Conservation (phyloP, 1,139 yeast genomes). For the Sugiyamaella castrensis region DNA sequence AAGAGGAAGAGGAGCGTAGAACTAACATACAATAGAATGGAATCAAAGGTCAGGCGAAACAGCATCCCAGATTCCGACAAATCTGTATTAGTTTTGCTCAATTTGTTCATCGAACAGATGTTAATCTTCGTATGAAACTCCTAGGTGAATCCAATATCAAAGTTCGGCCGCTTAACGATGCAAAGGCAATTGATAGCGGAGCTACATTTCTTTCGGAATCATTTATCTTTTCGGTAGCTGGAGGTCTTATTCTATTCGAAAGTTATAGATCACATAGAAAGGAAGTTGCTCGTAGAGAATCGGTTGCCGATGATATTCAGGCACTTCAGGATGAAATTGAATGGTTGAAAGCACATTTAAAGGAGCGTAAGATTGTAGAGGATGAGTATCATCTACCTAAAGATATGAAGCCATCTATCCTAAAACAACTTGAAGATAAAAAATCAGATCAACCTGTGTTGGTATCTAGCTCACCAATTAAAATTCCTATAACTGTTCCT, state of each 20-base stretch:
- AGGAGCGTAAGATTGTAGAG: slow-evolving; percentile 42
- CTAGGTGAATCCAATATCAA: slow-evolving; percentile 55
- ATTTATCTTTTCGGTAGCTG: slow-evolving; percentile 76
- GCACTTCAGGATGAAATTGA: slow-evolving; percentile 69
- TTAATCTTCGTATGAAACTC: slow-evolving; percentile 58
- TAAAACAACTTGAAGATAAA: slow-evolving; percentile 30
- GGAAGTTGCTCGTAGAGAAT: slow-evolving; percentile 58
- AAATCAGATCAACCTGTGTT: neutral
- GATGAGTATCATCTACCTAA: slow-evolving; percentile 51
- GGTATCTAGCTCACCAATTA: neutral
- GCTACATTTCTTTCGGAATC: slow-evolving; percentile 76
- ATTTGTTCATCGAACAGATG: slow-evolving; percentile 64
- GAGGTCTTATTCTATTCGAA: slow-evolving; percentile 72
- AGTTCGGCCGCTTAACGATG: slow-evolving; percentile 78
- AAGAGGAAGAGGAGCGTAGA: neutral
- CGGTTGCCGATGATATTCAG: slow-evolving; percentile 64
- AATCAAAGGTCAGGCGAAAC: slow-evolving; percentile 72
- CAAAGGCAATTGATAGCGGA: slow-evolving; percentile 79
- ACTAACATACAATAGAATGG: slow-evolving; percentile 40
- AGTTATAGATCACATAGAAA: slow-evolving; percentile 65
- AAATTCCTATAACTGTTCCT: neutral
- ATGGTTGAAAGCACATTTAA: slow-evolving; percentile 51
- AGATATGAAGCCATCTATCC: slow-evolving; percentile 46
- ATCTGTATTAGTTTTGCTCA: slow-evolving; percentile 74
- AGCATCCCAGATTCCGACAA: slow-evolving; percentile 61